Conservation (phyloP, 148 eudicot genomes). For the Spergularia marina region DNA sequence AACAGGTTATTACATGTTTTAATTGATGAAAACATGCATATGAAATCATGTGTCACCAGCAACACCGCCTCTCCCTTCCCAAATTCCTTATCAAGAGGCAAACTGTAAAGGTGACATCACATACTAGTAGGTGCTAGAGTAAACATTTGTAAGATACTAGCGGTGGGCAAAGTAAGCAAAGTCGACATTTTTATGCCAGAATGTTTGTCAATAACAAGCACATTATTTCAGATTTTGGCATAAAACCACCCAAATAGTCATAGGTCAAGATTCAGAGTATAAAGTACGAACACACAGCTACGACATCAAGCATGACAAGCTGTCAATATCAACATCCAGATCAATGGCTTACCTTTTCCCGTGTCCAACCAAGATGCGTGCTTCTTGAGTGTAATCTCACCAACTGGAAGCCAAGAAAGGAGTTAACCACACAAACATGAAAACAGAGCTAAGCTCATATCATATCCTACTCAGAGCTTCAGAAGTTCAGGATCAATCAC, state of each 20-base stretch:
- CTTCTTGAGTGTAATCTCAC: slow-evolving; percentile 72
- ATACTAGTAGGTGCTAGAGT: background rate
- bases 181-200: background rate
- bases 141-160: background rate
- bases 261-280: background rate
- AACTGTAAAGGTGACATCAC: too few relatives aligned
- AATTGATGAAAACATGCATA: background rate
- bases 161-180: too few relatives aligned
- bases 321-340: background rate
- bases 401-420: slow-evolving; percentile 40
- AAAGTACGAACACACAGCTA: background rate
- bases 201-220: background rate
- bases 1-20: background rate
- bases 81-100: background rate
- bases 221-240: background rate
- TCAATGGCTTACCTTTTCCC: slow-evolving; percentile 64
- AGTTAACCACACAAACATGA: background rate
- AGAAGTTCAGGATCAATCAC: background rate
- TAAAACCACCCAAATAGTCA: background rate
- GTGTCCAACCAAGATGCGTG: slow-evolving; percentile 78
- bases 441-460: slow-evolving; percentile 9
- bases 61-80: background rate
- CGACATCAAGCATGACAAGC: background rate
- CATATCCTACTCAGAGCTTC: background rate
- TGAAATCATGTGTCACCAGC: background rate